phyloP scores from a whole-genome alignment of 2,329 filamentous ascomycete genomes.

The Paecilomyces variotii region DNA sequence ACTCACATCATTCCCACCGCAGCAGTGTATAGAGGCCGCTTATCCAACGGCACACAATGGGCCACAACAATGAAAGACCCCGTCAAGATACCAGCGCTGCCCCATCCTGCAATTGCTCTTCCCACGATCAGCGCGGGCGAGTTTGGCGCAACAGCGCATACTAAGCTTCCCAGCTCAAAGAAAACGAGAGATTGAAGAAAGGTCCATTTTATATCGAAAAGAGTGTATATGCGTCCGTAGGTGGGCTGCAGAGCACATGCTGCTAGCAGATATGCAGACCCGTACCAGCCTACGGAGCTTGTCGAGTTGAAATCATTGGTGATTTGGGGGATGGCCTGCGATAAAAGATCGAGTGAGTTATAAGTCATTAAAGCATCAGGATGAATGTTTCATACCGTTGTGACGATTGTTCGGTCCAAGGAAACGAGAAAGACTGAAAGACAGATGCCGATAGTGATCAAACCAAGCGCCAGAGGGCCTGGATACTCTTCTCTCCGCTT shows the following conservation, averaged over 20 bases:
- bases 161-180: constrained; percentile 25
- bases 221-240: neutral
- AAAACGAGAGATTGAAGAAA: constrained; percentile 22
- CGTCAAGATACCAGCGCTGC: constrained; percentile 21
- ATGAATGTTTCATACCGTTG: constrained; percentile 7
- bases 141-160: constrained; percentile 21
- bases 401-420: constrained; percentile 17
- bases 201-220: constrained; percentile 7
- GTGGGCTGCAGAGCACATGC: constrained; percentile 7
- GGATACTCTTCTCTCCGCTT: constrained; percentile 11
- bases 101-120: constrained; percentile 25
- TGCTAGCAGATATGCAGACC: constrained; percentile 12
- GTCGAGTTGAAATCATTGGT: constrained; percentile 27
- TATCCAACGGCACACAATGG: constrained; percentile 21
- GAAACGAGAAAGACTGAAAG: constrained; percentile 21
- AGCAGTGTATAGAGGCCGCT: constrained; percentile 26
- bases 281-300: constrained; percentile 19
- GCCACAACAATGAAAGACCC: constrained; percentile 39
- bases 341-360: neutral
- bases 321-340: constrained; percentile 39
- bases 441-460: constrained; percentile 19
- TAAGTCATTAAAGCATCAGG: neutral
- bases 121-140: constrained; percentile 24
- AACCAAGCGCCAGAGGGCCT: constrained; percentile 10
- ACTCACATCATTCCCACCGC: constrained; percentile 16